These are phyloP conservation scores for Chiua virens DNA, from an alignment of 768 basidiomycete species.

Conservation along the genomic window DNA sequence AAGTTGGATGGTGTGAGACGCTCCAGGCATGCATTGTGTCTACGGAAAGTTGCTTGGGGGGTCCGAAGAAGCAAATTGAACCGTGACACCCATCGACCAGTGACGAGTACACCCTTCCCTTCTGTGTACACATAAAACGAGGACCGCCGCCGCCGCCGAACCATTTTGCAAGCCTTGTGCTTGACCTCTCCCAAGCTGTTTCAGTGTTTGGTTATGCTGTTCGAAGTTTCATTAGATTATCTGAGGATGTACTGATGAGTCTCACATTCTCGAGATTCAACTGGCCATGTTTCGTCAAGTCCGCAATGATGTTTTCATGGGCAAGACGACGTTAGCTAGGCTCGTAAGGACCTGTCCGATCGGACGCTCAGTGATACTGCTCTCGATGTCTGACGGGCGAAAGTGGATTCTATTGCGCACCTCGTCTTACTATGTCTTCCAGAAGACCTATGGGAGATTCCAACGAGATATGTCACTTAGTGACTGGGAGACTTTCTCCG, in stretches of 20 bases:
- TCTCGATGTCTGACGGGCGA: constrained; percentile 25
- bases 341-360: constrained; percentile 27
- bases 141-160: too few species aligned
- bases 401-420: constrained; percentile 19
- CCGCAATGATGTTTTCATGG: neutral
- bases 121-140: too few species aligned
- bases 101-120: too few species aligned
- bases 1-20: too few species aligned
- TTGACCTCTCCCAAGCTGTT: too few species aligned
- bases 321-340: constrained; percentile 14
- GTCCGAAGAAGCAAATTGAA: too few species aligned
- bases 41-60: constrained; percentile 11
- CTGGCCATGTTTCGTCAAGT: constrained; percentile 21
- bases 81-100: too few species aligned
- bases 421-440: constrained; percentile 28
- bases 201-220: too few species aligned
- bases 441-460: constrained; percentile 27
- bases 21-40: too few species aligned
- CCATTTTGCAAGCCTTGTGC: too few species aligned
- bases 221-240: too few species aligned
- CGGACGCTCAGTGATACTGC: constrained; percentile 20
- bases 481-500: constrained; percentile 31
- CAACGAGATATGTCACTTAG: constrained; percentile 24
- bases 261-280: constrained; percentile 29
- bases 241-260: too few species aligned